These are phyloP conservation scores for Flaveria bidentis DNA, from an alignment of 129 eudicot species.

Conservation along the genomic window DNA sequence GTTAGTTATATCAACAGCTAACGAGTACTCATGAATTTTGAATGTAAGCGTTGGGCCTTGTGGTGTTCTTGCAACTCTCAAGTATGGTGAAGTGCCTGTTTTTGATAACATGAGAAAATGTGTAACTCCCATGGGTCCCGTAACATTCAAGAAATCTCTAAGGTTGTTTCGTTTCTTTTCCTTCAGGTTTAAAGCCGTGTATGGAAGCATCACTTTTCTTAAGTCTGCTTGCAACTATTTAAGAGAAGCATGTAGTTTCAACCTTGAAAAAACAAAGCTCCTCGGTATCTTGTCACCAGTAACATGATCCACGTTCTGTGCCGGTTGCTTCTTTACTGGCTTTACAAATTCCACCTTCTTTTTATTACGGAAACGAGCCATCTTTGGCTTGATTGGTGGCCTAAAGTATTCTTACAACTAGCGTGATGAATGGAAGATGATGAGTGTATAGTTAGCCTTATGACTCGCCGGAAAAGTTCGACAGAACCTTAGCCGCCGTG, in stretches of 20 bases:
- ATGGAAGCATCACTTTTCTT: constrained; percentile 92
- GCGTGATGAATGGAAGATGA: too few species aligned
- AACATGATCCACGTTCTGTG: constrained; percentile 75
- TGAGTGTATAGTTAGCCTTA: too few species aligned
- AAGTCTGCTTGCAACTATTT: constrained; percentile 78
- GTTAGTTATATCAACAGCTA: constrained; percentile 79
- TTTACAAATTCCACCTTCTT: constrained; percentile 65
- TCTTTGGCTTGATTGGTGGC: constrained; percentile 17
- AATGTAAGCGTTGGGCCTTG: constrained; percentile 97
- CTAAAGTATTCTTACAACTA: background rate
- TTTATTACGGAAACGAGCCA: constrained; percentile 83
- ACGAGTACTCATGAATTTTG: constrained; percentile 77
- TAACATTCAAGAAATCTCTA: constrained; percentile 84
- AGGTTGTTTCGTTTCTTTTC: constrained; percentile 91
- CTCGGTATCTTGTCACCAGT: constrained; percentile 93
- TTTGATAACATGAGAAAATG: constrained; percentile 93
- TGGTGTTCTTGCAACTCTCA: constrained; percentile 93
- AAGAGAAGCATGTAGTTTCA: constrained; percentile 72
- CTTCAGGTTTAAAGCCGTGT: constrained; percentile 93
- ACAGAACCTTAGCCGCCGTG: too few species aligned
- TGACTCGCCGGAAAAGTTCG: too few species aligned
- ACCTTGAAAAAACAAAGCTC: constrained; percentile 84
- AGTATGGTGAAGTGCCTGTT: constrained; percentile 69
- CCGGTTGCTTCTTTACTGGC: constrained; percentile 51
- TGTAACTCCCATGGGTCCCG: constrained; percentile 98